Evolutionary conservation across 768 basidiomycete species (phyloP).

Genomic region (Russula sp.): DNA sequence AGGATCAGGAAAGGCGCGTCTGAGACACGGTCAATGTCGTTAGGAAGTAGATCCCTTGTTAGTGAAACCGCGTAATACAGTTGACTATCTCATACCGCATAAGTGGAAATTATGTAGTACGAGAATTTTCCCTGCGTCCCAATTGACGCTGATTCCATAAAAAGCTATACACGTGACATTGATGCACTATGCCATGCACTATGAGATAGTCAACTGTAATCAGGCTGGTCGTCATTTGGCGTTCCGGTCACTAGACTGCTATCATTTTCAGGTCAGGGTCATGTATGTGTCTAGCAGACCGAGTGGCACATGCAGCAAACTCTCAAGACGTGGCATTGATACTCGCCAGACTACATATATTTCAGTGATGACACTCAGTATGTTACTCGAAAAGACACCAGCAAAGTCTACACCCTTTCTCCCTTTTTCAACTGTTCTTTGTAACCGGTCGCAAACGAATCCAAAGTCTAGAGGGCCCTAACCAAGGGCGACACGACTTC

Average conservation of each 20-base stretch:
- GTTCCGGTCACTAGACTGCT: background rate
- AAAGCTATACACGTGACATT: too few relatives aligned
- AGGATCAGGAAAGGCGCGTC: conserved; percentile 65
- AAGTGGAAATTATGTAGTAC: too few relatives aligned
- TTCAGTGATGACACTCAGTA: background rate
- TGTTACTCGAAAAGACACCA: background rate
- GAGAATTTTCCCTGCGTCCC: too few relatives aligned
- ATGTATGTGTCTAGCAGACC: background rate
- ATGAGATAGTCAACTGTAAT: background rate
- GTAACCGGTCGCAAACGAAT: background rate
- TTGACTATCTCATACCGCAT: too few relatives aligned
- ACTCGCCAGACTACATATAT: conserved; percentile 1
- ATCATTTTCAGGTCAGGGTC: background rate
- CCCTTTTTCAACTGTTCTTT: background rate
- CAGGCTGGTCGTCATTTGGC: background rate
- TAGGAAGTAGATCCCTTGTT: conserved; percentile 38
- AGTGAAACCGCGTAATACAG: conserved; percentile 11
- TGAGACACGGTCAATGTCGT: conserved; percentile 79
- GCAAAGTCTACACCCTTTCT: background rate
- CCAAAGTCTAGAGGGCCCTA: conserved; percentile 51
- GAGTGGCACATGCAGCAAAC: background rate
- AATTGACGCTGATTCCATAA: background rate
- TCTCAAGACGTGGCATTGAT: background rate
- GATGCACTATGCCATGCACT: too few relatives aligned
- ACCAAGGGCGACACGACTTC: conserved; percentile 67